Conservation (phyloP, 305 asterid genomes). For the Fraxinus angustifolia region DNA sequence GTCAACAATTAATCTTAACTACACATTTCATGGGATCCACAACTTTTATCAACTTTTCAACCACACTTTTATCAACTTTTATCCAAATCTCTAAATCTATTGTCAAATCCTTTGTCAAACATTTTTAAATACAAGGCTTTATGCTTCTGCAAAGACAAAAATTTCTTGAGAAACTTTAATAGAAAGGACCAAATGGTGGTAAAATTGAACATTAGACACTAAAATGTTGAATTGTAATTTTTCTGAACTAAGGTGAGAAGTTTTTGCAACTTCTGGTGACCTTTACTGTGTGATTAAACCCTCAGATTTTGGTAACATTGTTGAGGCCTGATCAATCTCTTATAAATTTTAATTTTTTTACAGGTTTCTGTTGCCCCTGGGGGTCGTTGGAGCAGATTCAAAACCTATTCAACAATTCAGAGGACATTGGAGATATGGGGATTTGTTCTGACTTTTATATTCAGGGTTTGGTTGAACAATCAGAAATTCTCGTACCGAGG, state of each 20-base stretch:
- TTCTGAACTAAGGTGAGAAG: background rate
- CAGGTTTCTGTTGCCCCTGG: constrained; percentile 95
- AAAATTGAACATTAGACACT: background rate
- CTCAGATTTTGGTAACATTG: background rate
- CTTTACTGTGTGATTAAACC: background rate
- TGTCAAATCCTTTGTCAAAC: background rate
- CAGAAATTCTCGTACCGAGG: constrained; percentile 87
- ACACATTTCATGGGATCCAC: background rate
- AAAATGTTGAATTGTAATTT: background rate
- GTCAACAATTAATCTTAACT: background rate
- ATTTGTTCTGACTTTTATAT: constrained; percentile 72
- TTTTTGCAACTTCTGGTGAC: background rate
- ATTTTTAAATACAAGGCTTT: background rate
- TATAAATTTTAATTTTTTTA: constrained; percentile 10
- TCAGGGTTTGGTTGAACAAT: constrained; percentile 79
- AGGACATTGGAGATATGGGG: constrained; percentile 98
- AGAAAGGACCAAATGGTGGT: background rate
- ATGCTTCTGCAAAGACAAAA: background rate
- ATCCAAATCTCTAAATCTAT: background rate
- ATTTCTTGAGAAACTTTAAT: background rate
- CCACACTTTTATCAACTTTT: too few species aligned
- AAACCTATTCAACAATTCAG: constrained; percentile 89
- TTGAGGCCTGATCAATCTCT: background rate
- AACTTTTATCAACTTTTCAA: too few species aligned
- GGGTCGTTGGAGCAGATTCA: constrained; percentile 91